Evolutionary conservation across 1,284 basidiomycete genomes (phyloP).

Genomic region (Peniophora sp.): DNA sequence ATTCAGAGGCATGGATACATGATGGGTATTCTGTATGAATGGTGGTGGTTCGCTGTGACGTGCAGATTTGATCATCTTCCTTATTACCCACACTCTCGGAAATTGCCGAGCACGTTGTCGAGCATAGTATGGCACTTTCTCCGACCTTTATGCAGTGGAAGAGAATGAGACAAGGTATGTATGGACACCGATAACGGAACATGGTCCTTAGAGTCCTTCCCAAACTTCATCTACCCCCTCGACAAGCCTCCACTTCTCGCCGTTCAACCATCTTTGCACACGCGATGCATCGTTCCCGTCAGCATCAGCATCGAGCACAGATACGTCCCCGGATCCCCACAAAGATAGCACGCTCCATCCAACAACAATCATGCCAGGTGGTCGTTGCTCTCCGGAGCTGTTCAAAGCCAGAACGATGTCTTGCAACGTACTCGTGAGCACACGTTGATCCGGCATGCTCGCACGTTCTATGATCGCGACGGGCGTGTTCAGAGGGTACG

Average conservation of each 20-base stretch:
- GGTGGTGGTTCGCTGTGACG: too few species aligned
- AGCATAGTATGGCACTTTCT: background rate
- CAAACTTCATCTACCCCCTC: slow-evolving; percentile 54
- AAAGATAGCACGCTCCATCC: slow-evolving; percentile 82
- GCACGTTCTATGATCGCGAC: slow-evolving; percentile 93
- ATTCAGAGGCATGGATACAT: too few species aligned
- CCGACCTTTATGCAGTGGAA: too few species aligned
- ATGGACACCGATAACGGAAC: too few species aligned
- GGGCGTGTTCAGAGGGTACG: slow-evolving; percentile 74
- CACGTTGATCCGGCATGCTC: slow-evolving; percentile 85
- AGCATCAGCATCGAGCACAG: slow-evolving; percentile 41
- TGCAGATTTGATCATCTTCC: too few species aligned
- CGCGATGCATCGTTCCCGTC: slow-evolving; percentile 39
- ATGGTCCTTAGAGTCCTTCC: slow-evolving; percentile 30
- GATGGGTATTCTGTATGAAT: too few species aligned
- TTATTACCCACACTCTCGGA: background rate
- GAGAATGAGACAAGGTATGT: too few species aligned
- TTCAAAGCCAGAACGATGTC: slow-evolving; percentile 70
- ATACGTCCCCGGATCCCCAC: slow-evolving; percentile 44
- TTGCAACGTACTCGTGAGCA: slow-evolving; percentile 73
- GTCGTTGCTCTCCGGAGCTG: slow-evolving; percentile 76
- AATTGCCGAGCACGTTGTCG: background rate
- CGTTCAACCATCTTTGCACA: slow-evolving; percentile 50
- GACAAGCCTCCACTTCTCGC: slow-evolving; percentile 43
- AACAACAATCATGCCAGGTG: slow-evolving; percentile 93